Base-by-base conservation (phyloP, 441 rosid species). In the Jatropha multifida region DNA sequence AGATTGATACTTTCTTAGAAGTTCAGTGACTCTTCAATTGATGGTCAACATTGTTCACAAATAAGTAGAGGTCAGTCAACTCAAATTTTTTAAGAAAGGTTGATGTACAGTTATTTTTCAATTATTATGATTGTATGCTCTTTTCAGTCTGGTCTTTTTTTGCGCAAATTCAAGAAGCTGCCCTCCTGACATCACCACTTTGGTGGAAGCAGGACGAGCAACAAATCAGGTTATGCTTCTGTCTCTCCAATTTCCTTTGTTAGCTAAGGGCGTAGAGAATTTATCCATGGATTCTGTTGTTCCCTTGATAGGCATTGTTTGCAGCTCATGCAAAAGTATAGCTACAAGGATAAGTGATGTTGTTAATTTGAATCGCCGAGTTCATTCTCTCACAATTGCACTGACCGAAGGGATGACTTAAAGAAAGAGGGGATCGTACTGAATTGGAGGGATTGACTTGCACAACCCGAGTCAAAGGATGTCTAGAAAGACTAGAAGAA, bases 351-450 rank as follows among this genome's bases (percentile, higher is more conserved):
- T 75, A 42, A 68, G 65, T 51, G 8, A 72, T 1, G 67, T 78
- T 66, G 38, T 65, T 44, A 74, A 80, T 80, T 70, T 82, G 59
- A 81, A 77, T 65, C 74, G 81, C 70, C 77, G 73, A 69, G 74
- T 77, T 60, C 54, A 65, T 15, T 76, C 79, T 26, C 85, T 87
- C 17, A 46, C 64, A 69, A 61, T 74, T 71, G 78, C 80, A 49
- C 81, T 59, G 83, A 83, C 76, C 76, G 59, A 78, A 84, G 82
- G 23, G 83, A 81, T 71, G 89, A 86, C 79, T 65, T 86, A 55
- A 69, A 62, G 52, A 20, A 10, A 76, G 60, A 54, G 65, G 65
- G 78, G 83, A 72, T 44, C 60, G 10, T 74, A 78, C 83, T 62
- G 71, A 83, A 44, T 59, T 81, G 26, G 75, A 81, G 63, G 90